Conservation (phyloP, 2,329 filamentous ascomycete species). For the Nemania sp. region DNA sequence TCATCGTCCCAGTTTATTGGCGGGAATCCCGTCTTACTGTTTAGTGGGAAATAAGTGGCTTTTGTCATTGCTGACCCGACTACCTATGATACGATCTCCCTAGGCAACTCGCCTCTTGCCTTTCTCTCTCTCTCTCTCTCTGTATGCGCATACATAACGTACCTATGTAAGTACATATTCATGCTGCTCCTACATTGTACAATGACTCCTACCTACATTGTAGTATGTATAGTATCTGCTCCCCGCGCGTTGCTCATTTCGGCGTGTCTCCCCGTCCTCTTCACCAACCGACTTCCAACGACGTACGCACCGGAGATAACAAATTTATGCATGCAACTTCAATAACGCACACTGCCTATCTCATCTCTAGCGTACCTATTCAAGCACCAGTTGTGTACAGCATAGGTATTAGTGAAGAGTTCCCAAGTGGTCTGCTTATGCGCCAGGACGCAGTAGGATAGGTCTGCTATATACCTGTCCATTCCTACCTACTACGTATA, state of each 20-base stretch:
- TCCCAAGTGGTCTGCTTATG: slow-evolving; percentile 5
- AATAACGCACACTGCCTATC: background rate
- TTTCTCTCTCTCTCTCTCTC: too few relatives aligned
- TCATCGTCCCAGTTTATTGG: slow-evolving; percentile 14
- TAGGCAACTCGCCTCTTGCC: too few relatives aligned
- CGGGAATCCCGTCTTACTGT: slow-evolving; percentile 38
- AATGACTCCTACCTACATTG: background rate
- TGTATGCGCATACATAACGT: too few relatives aligned
- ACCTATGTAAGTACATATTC: background rate
- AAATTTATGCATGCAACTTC: slow-evolving; percentile 22
- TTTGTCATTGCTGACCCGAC: slow-evolving; percentile 34
- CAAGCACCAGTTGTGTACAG: background rate
- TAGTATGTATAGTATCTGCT: slow-evolving; percentile 17
- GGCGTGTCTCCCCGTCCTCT: slow-evolving; percentile 12
- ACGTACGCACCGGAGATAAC: slow-evolving; percentile 21
- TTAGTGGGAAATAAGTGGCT: slow-evolving; percentile 13
- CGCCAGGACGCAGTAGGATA: background rate
- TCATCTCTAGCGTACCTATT: slow-evolving; percentile 1
- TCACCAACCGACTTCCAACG: slow-evolving; percentile 1
- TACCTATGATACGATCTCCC: background rate
- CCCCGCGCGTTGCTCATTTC: slow-evolving; percentile 19
- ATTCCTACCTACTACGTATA: background rate
- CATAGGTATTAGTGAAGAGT: slow-evolving; percentile 2
- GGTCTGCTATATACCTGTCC: background rate
- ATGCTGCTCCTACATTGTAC: too few relatives aligned